Evolutionary conservation across 352 stramenopile genomes (phyloP).

Genomic region (Achlya hypogyna): DNA sequence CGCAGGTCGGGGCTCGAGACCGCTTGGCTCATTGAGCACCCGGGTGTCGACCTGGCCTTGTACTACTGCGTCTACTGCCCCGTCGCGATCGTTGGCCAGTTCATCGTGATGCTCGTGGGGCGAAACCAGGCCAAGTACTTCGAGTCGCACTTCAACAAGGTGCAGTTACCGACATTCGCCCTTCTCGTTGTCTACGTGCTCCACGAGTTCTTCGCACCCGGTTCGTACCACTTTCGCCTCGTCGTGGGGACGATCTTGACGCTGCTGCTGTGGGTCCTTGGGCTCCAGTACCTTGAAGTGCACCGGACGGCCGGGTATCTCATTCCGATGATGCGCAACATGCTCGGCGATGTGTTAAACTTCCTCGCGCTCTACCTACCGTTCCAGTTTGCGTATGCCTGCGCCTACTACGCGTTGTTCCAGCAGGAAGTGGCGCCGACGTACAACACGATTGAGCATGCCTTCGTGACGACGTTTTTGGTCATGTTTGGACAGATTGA

Average conservation of each 20-base stretch:
- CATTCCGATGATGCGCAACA: constrained; percentile 10
- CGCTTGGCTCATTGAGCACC: neutral
- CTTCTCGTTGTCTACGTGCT: neutral
- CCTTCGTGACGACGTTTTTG: constrained; percentile 4
- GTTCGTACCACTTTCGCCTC: neutral
- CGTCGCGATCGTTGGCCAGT: neutral
- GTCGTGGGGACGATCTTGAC: neutral
- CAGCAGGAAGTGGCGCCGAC: neutral
- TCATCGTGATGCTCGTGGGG: neutral
- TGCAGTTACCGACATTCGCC: neutral
- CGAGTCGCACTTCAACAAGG: constrained; percentile 12
- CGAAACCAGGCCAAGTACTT: constrained; percentile 3
- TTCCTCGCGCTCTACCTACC: neutral
- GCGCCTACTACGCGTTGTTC: constrained; percentile 2
- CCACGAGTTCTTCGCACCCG: neutral
- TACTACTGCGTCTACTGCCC: constrained; percentile 9
- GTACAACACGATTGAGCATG: neutral
- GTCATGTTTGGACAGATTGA: neutral
- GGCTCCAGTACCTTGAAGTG: constrained; percentile 11
- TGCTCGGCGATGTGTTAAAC: constrained; percentile 10
- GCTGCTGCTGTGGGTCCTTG: neutral
- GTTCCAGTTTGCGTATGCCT: constrained; percentile 2
- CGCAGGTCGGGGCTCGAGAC: neutral
- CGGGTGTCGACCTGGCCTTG: neutral
- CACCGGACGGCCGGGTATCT: neutral